Evolutionary conservation across 2,329 filamentous ascomycete species (phyloP), one percentile per base, ranked within the genome.

Genomic region (Microdochium paspali): DNA sequence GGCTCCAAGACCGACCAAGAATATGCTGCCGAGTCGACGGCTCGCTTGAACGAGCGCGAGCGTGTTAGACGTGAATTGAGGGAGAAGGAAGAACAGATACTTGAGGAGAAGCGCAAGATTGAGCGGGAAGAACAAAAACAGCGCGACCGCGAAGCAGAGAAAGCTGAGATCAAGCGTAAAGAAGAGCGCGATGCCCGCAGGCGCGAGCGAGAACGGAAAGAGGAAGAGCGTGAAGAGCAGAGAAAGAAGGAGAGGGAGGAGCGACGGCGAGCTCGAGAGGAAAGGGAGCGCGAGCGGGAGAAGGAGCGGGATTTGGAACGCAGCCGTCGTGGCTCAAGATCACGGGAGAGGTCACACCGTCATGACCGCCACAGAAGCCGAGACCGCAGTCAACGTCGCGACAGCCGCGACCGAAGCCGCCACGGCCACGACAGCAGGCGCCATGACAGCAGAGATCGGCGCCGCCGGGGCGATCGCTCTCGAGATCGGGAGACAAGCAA

Each of bases 1-100:
- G 87, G 87, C 18, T 71, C 77, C 44, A 90, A 87, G 63, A 85
- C 81, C 1, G 86, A 91, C 54, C 79, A 83, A 47, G 81, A 85
- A 44, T 91, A 90, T 61, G 81, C 78, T 1, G 74, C 74, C 44
- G 85, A 88, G 50, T 83, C 82, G 2, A 74, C 78, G 10, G 70
- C 68, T 6, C 78, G 81, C 45, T 71, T 77, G 28, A 71, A 73
- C 9, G 77, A 82, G 47, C 77, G 85, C 10, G 79, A 83, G 51
- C 74, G 73, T 28, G 69, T 81, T 10, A 73, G 81, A 47, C 76
- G 82, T 44, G 78, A 83, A 54, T 67, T 82, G 18, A 71, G 76
- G 46, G 72, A 71, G 42, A 76, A 79, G 53, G 77, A 84, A 52
- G 71, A 72, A 20, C 76, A 79, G 47, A 76, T 79, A 28, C 74